Evolutionary conservation across 768 basidiomycete species (phyloP).

Genomic region (Podaxis pistillaris): DNA sequence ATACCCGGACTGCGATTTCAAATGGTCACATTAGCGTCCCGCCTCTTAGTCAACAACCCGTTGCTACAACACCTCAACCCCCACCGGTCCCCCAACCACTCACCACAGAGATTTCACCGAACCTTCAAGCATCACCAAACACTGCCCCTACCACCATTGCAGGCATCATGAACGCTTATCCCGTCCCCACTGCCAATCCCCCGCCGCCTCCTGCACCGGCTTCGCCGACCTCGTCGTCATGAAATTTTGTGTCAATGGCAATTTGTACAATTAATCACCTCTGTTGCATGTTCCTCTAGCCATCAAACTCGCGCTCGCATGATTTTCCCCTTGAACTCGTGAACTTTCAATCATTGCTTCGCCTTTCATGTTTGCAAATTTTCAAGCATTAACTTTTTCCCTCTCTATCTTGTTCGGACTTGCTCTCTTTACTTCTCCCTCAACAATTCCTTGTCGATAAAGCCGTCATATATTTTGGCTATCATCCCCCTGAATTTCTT

Average conservation of each 20-base stretch:
- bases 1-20: neutral
- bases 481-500: neutral
- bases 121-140: neutral
- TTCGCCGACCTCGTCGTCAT: constrained; percentile 7
- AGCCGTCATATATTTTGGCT: neutral
- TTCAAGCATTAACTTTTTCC: neutral
- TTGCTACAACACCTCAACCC: neutral
- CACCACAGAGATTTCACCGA: neutral
- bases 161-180: constrained; percentile 72
- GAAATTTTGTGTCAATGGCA: constrained; percentile 5
- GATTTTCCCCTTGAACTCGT: neutral
- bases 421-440: neutral
- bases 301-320: constrained; percentile 1
- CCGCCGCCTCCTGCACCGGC: constrained; percentile 7
- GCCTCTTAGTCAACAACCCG: neutral
- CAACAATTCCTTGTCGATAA: too few species aligned
- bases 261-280: constrained; percentile 13
- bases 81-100: neutral
- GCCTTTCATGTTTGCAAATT: neutral
- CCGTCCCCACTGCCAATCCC: constrained; percentile 26
- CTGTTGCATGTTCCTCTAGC: constrained; percentile 7
- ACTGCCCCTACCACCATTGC: constrained; percentile 29
- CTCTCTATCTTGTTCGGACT: neutral
- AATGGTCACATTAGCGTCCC: constrained; percentile 1
- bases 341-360: constrained; percentile 1